Percentiles rank a stretch among this genome's conserved stretches.
Conservation (phyloP, 768 basidiomycete species). For the Auricularia heimuer region DNA sequence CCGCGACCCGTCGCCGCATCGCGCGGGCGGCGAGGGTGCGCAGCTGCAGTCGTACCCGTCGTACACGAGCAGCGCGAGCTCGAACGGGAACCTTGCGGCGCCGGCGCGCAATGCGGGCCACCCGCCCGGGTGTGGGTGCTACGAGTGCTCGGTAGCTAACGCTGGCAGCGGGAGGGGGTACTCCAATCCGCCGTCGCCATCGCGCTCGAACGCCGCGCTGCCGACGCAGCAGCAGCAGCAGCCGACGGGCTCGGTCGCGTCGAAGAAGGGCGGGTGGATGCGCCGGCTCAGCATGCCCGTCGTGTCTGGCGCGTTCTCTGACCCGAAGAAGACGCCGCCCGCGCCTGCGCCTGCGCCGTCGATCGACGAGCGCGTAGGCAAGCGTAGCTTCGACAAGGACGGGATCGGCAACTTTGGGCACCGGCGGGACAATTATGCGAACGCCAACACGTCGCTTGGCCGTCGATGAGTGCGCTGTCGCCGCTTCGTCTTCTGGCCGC, state of each 20-base stretch:
- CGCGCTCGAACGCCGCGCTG: constrained; percentile 11
- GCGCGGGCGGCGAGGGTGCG: background rate
- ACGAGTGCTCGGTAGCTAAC: constrained; percentile 40
- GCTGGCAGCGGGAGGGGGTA: constrained; percentile 31
- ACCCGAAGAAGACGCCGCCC: constrained; percentile 33
- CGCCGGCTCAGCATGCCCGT: constrained; percentile 68
- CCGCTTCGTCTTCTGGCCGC: background rate
- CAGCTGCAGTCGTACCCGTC: background rate
- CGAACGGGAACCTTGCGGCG: background rate
- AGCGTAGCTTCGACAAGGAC: background rate
- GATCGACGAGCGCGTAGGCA: constrained; percentile 29
- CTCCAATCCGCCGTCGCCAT: constrained; percentile 22
- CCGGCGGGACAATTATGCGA: background rate
- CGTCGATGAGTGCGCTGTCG: background rate
- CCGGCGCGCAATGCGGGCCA: constrained; percentile 30
- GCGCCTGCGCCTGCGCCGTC: constrained; percentile 52
- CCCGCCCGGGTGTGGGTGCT: constrained; percentile 58
- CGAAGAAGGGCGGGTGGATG: constrained; percentile 66
- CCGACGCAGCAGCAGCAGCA: background rate
- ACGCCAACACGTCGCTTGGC: background rate
- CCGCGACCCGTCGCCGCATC: background rate
- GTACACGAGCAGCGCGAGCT: background rate
- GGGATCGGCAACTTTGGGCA: background rate
- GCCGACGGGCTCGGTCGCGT: constrained; percentile 14
- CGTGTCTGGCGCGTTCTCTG: constrained; percentile 21